Conservation (phyloP, 2,329 filamentous ascomycete genomes). For the Pyrenophora tritici-repentis region DNA sequence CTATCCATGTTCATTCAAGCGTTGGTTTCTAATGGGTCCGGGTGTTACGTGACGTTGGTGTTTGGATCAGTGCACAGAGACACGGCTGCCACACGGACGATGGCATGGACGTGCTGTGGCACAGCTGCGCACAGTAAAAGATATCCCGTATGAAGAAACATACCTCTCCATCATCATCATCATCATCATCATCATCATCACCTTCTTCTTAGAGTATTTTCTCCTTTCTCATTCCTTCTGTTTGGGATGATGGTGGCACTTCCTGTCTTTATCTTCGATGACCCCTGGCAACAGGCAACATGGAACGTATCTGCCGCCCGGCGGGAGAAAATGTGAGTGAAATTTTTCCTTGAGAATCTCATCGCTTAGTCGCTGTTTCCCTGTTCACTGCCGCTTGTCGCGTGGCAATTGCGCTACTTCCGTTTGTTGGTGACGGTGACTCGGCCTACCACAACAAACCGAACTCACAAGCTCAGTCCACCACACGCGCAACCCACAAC, state of each 20-base stretch:
- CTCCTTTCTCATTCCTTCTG: background rate
- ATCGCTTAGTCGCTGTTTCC: conserved; percentile 10
- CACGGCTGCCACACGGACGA: conserved; percentile 10
- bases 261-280: background rate
- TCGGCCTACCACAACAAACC: conserved; percentile 14
- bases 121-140: conserved; percentile 11
- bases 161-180: background rate
- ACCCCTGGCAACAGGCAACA: background rate
- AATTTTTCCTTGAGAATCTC: background rate
- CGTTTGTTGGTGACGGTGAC: conserved; percentile 24
- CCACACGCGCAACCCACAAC: background rate
- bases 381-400: conserved; percentile 5
- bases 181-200: background rate
- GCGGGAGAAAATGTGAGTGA: background rate
- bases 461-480: conserved; percentile 1
- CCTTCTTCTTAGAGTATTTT: background rate
- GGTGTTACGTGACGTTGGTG: conserved; percentile 13
- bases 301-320: background rate
- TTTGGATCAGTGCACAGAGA: conserved; percentile 14
- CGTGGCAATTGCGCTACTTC: conserved; percentile 2
- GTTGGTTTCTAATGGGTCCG: conserved; percentile 4
- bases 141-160: conserved; percentile 20
- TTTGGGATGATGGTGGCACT: background rate
- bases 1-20: background rate
- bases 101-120: conserved; percentile 5